These are phyloP conservation scores for Celoporthe dispersa DNA, from an alignment of 2,329 filamentous ascomycete genomes.

Conservation along the genomic window DNA sequence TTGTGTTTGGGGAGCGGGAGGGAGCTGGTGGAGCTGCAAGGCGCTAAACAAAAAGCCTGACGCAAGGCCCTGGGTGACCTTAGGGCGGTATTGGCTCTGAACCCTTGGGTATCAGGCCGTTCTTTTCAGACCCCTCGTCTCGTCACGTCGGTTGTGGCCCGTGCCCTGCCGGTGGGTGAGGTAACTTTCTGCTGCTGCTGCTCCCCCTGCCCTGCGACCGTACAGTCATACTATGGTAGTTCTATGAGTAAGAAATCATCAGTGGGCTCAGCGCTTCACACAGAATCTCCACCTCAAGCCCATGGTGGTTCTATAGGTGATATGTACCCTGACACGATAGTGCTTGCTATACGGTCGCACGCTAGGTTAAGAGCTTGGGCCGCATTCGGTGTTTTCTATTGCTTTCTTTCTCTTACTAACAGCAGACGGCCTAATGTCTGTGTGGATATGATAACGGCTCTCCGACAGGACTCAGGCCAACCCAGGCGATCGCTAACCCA, in stretches of 20 bases:
- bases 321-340: background rate
- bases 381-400: background rate
- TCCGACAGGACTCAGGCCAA: background rate
- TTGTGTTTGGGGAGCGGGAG: slow-evolving; percentile 21
- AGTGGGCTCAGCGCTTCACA: background rate
- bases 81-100: background rate
- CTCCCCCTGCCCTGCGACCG: background rate
- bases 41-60: slow-evolving; percentile 17
- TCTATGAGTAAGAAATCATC: background rate
- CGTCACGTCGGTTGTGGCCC: background rate
- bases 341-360: background rate
- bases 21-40: slow-evolving; percentile 16
- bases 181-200: background rate
- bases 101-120: slow-evolving; percentile 2
- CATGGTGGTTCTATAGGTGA: background rate
- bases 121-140: background rate
- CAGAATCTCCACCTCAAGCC: background rate
- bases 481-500: background rate
- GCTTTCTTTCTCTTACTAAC: background rate
- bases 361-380: background rate
- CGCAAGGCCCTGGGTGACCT: slow-evolving; percentile 7
- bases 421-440: background rate
- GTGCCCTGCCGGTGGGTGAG: background rate
- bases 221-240: background rate
- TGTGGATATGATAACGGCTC: background rate